These are phyloP conservation scores for Dysphania ambrosioides DNA, from an alignment of 148 eudicot species.

Conservation along the genomic window DNA sequence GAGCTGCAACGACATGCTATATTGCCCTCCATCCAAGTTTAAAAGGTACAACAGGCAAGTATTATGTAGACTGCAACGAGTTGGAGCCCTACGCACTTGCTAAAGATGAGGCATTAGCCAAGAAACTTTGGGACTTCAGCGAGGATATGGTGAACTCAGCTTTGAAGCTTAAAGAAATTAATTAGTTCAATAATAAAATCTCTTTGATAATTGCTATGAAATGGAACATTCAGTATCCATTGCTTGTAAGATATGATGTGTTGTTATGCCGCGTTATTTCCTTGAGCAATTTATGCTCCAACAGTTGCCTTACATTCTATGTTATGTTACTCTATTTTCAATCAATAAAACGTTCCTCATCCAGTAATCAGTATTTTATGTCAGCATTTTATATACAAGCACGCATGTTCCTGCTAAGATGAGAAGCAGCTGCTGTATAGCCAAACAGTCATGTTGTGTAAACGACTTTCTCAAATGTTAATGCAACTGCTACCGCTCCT, in stretches of 20 bases:
- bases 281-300: background rate
- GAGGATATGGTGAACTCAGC: slow-evolving; percentile 53
- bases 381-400: too few species aligned
- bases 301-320: background rate
- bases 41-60: slow-evolving; percentile 59
- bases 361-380: too few species aligned
- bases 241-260: background rate
- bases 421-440: too few species aligned
- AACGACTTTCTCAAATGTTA: too few species aligned
- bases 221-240: background rate
- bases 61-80: slow-evolving; percentile 70
- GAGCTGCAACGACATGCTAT: slow-evolving; percentile 77
- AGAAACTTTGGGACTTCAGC: slow-evolving; percentile 72
- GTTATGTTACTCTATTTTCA: too few species aligned
- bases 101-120: slow-evolving; percentile 46
- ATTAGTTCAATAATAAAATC: background rate
- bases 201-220: background rate
- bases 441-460: too few species aligned
- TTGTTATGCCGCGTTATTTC: background rate
- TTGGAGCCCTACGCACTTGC: slow-evolving; percentile 44
- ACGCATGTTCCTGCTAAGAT: too few species aligned
- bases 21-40: slow-evolving; percentile 59
- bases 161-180: slow-evolving; percentile 4
- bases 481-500: too few species aligned
- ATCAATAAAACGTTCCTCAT: too few species aligned